Percentiles rank a stretch among this genome's conserved stretches.
Conservation (phyloP, 1,284 basidiomycete species). For the Sporisorium graminicola region DNA sequence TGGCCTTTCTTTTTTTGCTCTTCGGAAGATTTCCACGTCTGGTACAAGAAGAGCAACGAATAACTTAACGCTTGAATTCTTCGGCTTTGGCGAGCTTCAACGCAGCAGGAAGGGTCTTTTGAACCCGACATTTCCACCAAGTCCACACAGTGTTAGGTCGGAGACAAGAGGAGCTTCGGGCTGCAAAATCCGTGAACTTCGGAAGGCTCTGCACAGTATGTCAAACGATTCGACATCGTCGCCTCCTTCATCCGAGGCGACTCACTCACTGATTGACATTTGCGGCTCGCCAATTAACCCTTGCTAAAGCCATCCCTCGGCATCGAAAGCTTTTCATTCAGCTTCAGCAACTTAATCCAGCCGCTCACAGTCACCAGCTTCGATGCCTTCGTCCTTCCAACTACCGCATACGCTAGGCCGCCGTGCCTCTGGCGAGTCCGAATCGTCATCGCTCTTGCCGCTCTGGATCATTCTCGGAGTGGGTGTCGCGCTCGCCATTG, state of each 20-base stretch:
- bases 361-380: background rate
- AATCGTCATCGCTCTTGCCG: slow-evolving; percentile 40
- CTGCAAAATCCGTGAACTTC: too few species aligned
- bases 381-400: slow-evolving; percentile 12
- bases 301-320: background rate
- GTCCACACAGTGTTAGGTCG: background rate
- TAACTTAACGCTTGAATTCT: slow-evolving; percentile 4
- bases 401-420: background rate
- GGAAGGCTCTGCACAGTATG: too few species aligned
- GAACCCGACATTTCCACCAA: too few species aligned
- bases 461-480: slow-evolving; percentile 54
- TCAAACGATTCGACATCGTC: background rate
- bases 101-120: background rate
- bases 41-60: slow-evolving; percentile 7
- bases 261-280: slow-evolving; percentile 1
- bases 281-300: background rate
- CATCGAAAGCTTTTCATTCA: background rate
- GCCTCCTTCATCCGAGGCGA: background rate
- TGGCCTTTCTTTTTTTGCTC: background rate
- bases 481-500: slow-evolving; percentile 39
- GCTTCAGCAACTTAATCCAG: background rate
- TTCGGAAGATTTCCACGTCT: slow-evolving; percentile 23
- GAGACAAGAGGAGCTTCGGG: too few species aligned
- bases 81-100: slow-evolving; percentile 39
- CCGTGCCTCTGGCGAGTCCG: slow-evolving; percentile 24